These are phyloP conservation scores for Zymoseptoria tritici DNA, from an alignment of 2,329 filamentous ascomycete genomes.

Conservation along the genomic window DNA sequence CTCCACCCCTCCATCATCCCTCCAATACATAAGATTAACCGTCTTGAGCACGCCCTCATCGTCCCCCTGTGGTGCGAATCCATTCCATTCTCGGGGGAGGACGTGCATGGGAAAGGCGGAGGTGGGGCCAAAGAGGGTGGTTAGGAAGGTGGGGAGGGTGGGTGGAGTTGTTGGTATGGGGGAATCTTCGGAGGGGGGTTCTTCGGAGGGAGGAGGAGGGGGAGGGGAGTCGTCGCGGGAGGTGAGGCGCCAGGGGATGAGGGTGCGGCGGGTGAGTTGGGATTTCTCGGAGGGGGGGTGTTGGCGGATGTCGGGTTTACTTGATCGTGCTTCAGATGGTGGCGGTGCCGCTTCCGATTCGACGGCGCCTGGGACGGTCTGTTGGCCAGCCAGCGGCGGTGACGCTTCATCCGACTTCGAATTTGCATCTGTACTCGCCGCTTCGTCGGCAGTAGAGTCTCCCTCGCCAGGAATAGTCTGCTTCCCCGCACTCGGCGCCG, in stretches of 20 bases:
- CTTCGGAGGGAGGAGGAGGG: too few species aligned
- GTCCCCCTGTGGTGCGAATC: neutral
- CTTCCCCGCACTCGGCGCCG: neutral
- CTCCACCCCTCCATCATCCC: neutral
- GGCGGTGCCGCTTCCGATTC: neutral
- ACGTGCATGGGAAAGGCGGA: neutral
- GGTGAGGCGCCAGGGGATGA: too few species aligned
- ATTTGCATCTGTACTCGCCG: neutral
- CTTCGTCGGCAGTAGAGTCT: neutral
- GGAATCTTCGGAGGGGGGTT: neutral
- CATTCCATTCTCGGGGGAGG: neutral
- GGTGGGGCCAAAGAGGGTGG: neutral
- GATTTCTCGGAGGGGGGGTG: too few species aligned
- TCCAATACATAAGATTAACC: neutral
- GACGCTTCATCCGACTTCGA: neutral
- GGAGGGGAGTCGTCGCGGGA: too few species aligned
- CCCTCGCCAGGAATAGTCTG: neutral
- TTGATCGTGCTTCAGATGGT: neutral
- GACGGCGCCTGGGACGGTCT: neutral
- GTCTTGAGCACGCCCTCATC: neutral
- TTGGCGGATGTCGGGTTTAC: neutral
- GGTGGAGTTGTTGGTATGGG: too few species aligned
- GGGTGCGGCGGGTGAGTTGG: too few species aligned
- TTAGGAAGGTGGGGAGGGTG: neutral
- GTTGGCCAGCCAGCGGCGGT: neutral